A percentile compares a stretch with the other conserved stretches of the same genome.
phyloP scores from a whole-genome alignment of 495 filamentous ascomycete genomes.

The Haplographium delicatum region DNA sequence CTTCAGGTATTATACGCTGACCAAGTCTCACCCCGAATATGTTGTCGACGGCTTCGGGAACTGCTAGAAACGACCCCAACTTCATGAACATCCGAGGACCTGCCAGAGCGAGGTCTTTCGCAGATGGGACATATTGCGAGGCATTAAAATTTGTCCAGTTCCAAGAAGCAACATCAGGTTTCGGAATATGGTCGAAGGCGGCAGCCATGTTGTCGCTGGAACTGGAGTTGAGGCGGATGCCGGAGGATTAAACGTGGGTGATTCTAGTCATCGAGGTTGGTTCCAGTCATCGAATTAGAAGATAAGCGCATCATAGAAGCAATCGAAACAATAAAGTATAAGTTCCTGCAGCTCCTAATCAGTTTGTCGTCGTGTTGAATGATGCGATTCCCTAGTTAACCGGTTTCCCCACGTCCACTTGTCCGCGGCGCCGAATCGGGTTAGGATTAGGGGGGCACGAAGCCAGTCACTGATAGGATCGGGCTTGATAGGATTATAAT shows the following conservation, averaged over 20 bases:
- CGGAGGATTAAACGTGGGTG: neutral
- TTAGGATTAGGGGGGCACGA: neutral
- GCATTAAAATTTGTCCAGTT: constrained; percentile 27
- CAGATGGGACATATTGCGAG: constrained; percentile 29
- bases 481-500: no score
- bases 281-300: neutral
- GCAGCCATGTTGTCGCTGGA: constrained; percentile 16
- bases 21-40: constrained; percentile 43
- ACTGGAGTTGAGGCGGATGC: neutral
- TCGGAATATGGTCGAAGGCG: constrained; percentile 9
- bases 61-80: constrained; percentile 50
- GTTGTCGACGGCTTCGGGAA: constrained; percentile 59
- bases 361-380: no score
- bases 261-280: neutral
- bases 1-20: constrained; percentile 55
- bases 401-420: constrained; percentile 1
- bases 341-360: no score
- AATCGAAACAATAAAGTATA: no score
- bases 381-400: neutral
- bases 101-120: constrained; percentile 50
- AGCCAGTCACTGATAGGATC: no score
- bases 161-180: constrained; percentile 20
- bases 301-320: neutral
- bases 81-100: constrained; percentile 60
- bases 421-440: constrained; percentile 1